A percentile compares a stretch with the other conserved stretches of the same genome.
Conservation (phyloP, 305 asterid genomes). For the Plantago coronopus region DNA sequence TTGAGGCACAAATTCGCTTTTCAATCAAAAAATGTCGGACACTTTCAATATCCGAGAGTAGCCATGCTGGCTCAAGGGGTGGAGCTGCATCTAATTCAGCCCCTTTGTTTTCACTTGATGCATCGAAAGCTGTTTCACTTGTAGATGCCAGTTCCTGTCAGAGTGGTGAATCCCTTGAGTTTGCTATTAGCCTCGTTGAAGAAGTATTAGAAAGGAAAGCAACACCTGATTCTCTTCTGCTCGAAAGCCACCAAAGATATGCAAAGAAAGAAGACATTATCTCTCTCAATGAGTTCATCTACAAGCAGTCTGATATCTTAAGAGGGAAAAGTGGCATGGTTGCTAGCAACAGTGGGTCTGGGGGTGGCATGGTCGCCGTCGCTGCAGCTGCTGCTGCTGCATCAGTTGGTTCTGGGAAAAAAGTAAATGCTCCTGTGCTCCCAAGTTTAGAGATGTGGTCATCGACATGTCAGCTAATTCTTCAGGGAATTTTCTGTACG, state of each 20-base stretch:
- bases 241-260: conserved; percentile 61
- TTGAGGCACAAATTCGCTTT: conserved; percentile 89
- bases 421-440: conserved; percentile 57
- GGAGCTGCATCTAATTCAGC: conserved; percentile 47
- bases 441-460: conserved; percentile 78
- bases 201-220: conserved; percentile 75
- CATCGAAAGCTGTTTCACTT: conserved; percentile 79
- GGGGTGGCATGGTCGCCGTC: conserved; percentile 90
- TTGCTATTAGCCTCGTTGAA: conserved; percentile 70
- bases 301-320: conserved; percentile 66
- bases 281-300: conserved; percentile 79
- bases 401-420: conserved; percentile 63
- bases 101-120: conserved; percentile 80
- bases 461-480: conserved; percentile 62
- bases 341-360: conserved; percentile 55
- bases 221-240: conserved; percentile 83
- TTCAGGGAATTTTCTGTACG: conserved; percentile 59
- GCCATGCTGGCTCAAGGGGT: conserved; percentile 57
- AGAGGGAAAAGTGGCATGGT: conserved; percentile 73
- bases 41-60: conserved; percentile 65
- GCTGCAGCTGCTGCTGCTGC: conserved; percentile 96
- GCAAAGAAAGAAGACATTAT: conserved; percentile 65
- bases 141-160: conserved; percentile 52
- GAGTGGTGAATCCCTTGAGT: conserved; percentile 82
- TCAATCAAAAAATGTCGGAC: conserved; percentile 81